Base-by-base conservation (phyloP, 2,329 filamentous ascomycete genomes). In the Eurotiales sp. region DNA sequence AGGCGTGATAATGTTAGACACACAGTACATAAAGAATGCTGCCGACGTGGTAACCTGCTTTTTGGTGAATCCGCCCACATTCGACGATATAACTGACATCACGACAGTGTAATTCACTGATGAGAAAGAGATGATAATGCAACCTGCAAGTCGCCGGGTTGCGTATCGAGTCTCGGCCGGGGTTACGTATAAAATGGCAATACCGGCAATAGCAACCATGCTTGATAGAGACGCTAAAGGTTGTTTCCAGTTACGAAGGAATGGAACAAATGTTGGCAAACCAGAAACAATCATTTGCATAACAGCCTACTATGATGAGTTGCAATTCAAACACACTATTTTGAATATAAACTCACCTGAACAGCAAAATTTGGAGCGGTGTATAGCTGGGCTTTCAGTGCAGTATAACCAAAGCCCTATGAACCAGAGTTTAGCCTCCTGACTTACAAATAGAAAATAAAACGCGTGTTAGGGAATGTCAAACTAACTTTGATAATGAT, bases 1-100 rank as follows among this genome's bases (percentile, higher is more conserved):
- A 23, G 59, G 56, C 17, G 46, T 55, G 17, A 57, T 37, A 29
- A 60, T 59, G 21, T 58, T 60, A 3, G 52, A 55, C 34, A 61
- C 49, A 43, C 58, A 60, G 34, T 55, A 59, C 1, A 51, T 53
- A 8, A 58, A 48, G 48, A 58, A 60, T 19, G 59, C 50, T 3
- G 58, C 41, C 3, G 58, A 54, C 7, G 55, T 54, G 6, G 47
- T 50, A 15, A 61, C 36, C 4, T 52, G 52, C 27, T 59, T 58
- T 47, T 61, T 62, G 4, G 60, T 60, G 40, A 59, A 62, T 30
- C 59, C 58, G 2, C 55, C 60, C 12, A 59, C 56, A 36, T 61
- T 62, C 29, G 27, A 45, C 10, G 42, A 30, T 6, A 45, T 34
- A 15, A 45, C 25, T 6, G 25, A 45, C 42, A 45, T 34, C 15